Base-by-base conservation (phyloP, 306 rosid species). In the Sechiopsis laciniata region DNA sequence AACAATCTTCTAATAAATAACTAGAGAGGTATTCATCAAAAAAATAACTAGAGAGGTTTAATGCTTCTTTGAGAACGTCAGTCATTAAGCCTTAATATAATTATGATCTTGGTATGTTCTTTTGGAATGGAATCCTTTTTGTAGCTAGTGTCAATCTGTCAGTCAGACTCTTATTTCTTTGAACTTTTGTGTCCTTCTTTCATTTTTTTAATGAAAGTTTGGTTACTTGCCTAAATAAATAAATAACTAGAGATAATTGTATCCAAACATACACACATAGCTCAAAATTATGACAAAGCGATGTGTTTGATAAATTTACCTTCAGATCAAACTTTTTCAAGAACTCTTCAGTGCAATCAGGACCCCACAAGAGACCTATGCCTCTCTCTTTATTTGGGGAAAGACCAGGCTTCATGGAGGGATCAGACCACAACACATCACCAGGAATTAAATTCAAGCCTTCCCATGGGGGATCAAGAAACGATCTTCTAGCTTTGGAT, bases 381-480 rank as follows among this genome's bases (percentile, higher is more conserved):
- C 97, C 97, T 79, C 97, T 86, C 75, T 85, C 97, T 75, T 78
- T 87, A 82, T 91, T 89, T 3, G 88, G 97, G 75, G 88, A 83
- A 83, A 91, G 95, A 15, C 97, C 97, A 8, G 82, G 84, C 5
- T 4, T 81, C 79, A 86, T 86, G 2, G 97, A 91, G 10, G 96
- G 97, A 81, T 91, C 97, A 9, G 97, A 91, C 97, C 97, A 91
- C 83, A 91, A 80, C 76, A 91, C 96, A 73, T 91, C 97, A 6
- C 97, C 97, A 7, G 97, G 97, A 74, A 91, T 91, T 85, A 91
- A 83, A 80, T 91, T 91, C 55, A 74, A 11, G 68, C 96, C 96
- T 85, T 89, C 97, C 97, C 96, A 91, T 0, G 97, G 96, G 81
- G 97, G 97, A 85, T 91, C 97, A 80, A 91, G 94, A 70, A 91